Percentiles rank a stretch among this genome's conserved stretches.
phyloP scores from a whole-genome alignment of 2,329 filamentous ascomycete species.

The Fusarium luffae region DNA sequence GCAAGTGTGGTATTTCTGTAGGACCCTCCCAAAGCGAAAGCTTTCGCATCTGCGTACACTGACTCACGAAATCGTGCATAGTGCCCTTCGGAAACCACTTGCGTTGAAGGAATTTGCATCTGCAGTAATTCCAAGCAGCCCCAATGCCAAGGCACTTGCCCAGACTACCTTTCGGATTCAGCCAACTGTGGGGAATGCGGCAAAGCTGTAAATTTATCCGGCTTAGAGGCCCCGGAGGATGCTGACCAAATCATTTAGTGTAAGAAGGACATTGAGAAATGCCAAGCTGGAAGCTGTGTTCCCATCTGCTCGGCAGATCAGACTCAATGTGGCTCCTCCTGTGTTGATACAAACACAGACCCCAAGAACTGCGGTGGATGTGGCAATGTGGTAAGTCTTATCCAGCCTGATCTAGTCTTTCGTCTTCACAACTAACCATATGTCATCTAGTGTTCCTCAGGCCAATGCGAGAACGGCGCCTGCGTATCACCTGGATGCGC shows the following conservation, averaged over 20 bases:
- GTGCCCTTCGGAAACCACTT: neutral
- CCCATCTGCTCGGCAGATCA: no score
- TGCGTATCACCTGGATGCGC: neutral
- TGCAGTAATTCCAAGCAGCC: no score
- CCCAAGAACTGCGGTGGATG: neutral
- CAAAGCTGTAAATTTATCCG: neutral
- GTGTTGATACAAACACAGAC: no score
- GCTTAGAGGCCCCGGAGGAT: accelerated
- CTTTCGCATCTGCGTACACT: neutral
- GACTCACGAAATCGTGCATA: neutral
- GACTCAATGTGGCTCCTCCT: no score
- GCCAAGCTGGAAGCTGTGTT: no score
- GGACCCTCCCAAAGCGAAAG: accelerated
- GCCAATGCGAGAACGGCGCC: neutral
- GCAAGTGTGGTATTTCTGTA: neutral
- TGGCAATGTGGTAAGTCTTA: neutral
- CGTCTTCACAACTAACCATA: neutral
- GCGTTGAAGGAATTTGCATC: neutral
- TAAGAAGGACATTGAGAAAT: neutral
- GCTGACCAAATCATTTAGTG: neutral
- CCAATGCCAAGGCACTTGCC: no score
- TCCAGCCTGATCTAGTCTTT: neutral
- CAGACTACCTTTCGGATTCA: no score
- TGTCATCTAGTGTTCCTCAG: neutral
- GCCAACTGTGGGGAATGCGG: neutral